Evolutionary conservation across 2,329 filamentous ascomycete species (phyloP), one percentile per base, ranked within the genome.

Genomic region (Hypomyces rosellus): DNA sequence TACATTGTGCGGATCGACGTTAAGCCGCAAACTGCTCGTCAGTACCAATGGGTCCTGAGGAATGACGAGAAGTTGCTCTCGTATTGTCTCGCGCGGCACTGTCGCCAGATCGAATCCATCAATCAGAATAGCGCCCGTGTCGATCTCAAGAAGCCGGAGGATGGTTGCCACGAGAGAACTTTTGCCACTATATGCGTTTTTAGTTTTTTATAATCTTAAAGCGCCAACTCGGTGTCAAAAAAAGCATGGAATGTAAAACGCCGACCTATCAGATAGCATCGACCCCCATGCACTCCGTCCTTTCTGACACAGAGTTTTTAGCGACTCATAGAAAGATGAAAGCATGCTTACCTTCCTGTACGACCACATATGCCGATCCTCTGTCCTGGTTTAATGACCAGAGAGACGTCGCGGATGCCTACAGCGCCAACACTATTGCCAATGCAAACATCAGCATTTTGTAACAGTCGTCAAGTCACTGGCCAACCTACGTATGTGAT

Each of bases 31-130:
- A 1, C 66, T 73, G 12, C 71, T 74, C 1, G 68, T 66, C 14
- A 79, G 63, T 11, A 74, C 61, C 42, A 76, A 69, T 0, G 75
- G 67, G 16, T 79, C 75, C 61, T 80, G 76, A 0, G 75, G 73
- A 3, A 80, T 61, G 7, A 69, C 66, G 18, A 73, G 70, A 7
- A 80, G 62, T 3, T 69, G 63, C 1, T 63, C 61, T 30, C 75
- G 73, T n/a, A 78, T 63, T 1, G 60, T 61, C 25, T 74, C 64
- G 22, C 70, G 70, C 2, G 69, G 67, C 1, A 77, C 55, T 7
- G 60, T 66, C 2, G 65, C 56, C 11, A 78, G 60, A 38, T 71
- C 66, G 9, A 75, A 47, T 0, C 61, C 68, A 49, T 79, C 76
- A 12, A 81, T 65, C 2, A 50, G 57, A 34, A 81, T 72, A 4